Percentiles rank a stretch among this genome's conserved stretches.
Evolutionary conservation across 2,329 filamentous ascomycete genomes (phyloP).

Genomic region (Colletotrichum phormii): DNA sequence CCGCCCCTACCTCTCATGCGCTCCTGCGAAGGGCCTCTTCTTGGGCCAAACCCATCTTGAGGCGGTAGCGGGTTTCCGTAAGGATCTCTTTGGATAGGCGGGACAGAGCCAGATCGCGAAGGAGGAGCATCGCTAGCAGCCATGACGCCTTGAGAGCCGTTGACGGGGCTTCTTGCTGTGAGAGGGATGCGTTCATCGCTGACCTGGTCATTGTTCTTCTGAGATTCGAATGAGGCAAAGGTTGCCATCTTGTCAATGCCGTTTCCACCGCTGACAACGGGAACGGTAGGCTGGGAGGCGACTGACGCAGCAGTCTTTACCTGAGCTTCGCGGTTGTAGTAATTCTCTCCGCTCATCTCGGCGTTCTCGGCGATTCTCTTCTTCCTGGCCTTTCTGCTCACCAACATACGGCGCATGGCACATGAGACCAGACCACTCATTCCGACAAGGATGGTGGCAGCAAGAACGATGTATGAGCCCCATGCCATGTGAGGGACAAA

Average conservation of each 20-base stretch:
- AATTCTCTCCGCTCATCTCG: slow-evolving; percentile 96
- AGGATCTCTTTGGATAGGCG: slow-evolving; percentile 61
- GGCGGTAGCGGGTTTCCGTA: slow-evolving; percentile 70
- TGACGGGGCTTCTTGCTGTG: slow-evolving; percentile 72
- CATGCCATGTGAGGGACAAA: slow-evolving; percentile 95
- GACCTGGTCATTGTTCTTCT: slow-evolving; percentile 69
- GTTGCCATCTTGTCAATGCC: slow-evolving; percentile 62
- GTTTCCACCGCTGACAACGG: slow-evolving; percentile 67
- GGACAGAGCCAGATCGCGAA: slow-evolving; percentile 54
- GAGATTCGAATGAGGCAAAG: slow-evolving; percentile 76
- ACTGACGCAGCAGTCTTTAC: slow-evolving; percentile 57
- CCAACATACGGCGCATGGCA: slow-evolving; percentile 92
- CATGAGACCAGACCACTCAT: slow-evolving; percentile 88
- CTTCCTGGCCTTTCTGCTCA: slow-evolving; percentile 92
- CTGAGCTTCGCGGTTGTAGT: slow-evolving; percentile 78
- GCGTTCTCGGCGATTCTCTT: slow-evolving; percentile 92
- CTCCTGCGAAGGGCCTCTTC: slow-evolving; percentile 59
- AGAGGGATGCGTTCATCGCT: slow-evolving; percentile 79
- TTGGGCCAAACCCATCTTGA: slow-evolving; percentile 59
- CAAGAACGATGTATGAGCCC: slow-evolving; percentile 94
- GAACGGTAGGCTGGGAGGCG: slow-evolving; percentile 68
- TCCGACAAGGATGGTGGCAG: slow-evolving; percentile 86
- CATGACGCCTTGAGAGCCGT: slow-evolving; percentile 62
- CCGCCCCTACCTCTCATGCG: slow-evolving; percentile 66
- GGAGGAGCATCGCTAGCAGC: slow-evolving; percentile 50